Evolutionary conservation across 2,329 filamentous ascomycete genomes (phyloP).

Genomic region (Esteya vermicola): DNA sequence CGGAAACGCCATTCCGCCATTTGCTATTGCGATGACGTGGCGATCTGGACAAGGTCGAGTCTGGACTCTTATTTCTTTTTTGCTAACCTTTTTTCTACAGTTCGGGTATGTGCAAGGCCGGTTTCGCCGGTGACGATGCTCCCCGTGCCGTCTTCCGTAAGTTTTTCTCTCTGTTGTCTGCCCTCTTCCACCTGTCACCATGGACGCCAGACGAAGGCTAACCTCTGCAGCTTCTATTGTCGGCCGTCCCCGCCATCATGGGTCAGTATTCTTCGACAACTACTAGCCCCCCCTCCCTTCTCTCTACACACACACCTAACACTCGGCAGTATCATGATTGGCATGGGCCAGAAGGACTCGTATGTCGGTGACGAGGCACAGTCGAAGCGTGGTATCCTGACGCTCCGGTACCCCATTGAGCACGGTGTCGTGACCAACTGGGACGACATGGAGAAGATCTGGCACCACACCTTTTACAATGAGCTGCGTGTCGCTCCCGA

Average conservation of each 20-base stretch:
- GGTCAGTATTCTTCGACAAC: conserved; percentile 47
- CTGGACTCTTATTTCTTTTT: too few relatives aligned
- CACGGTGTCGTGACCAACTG: conserved; percentile 99
- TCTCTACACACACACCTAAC: conserved; percentile 13
- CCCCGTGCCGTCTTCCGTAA: conserved; percentile 99
- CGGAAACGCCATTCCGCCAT: too few relatives aligned
- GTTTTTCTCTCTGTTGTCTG: conserved; percentile 39
- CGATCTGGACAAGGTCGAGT: too few relatives aligned
- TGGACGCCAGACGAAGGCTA: conserved; percentile 4
- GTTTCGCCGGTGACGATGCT: conserved; percentile 99
- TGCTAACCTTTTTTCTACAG: conserved; percentile 39
- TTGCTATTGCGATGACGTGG: too few relatives aligned
- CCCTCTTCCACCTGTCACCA: conserved; percentile 13
- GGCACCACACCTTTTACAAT: conserved; percentile 99
- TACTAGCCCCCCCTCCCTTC: conserved; percentile 3
- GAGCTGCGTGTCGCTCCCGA: conserved; percentile 99
- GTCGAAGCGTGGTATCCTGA: conserved; percentile 99
- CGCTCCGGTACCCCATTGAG: conserved; percentile 98
- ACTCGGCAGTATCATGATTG: conserved; percentile 87
- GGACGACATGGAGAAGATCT: conserved; percentile 99
- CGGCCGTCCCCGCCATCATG: conserved; percentile 98
- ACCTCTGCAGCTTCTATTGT: conserved; percentile 77
- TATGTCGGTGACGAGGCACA: conserved; percentile 99
- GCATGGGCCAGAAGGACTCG: conserved; percentile 99
- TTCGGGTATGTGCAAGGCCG: conserved; percentile 99